Evolutionary conservation across 2,329 filamentous ascomycete genomes (phyloP).

Genomic region (Botrytis aclada): DNA sequence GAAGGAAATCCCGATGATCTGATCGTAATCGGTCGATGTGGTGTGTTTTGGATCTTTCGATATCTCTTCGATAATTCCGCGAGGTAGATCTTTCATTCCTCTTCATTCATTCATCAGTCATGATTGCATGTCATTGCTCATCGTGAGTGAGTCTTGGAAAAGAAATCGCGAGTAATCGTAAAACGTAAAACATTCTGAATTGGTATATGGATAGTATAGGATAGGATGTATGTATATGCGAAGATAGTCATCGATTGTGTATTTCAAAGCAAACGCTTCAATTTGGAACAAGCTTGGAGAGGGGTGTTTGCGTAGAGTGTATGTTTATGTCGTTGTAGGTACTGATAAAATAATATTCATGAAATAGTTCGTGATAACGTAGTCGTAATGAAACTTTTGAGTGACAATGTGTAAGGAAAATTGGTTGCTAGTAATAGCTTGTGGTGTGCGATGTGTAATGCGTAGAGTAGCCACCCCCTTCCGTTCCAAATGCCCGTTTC

Average conservation of each 20-base stretch:
- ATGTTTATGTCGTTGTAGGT: background rate
- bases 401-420: constrained; percentile 11
- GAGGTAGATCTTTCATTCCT: constrained; percentile 3
- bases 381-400: constrained; percentile 13
- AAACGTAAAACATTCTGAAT: constrained; percentile 5
- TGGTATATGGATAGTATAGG: background rate
- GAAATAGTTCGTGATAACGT: constrained; percentile 22
- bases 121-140: constrained; percentile 20
- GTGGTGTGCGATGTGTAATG: constrained; percentile 12
- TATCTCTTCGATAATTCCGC: constrained; percentile 2
- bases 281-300: constrained; percentile 16
- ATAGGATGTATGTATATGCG: constrained; percentile 7
- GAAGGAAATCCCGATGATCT: constrained; percentile 12
- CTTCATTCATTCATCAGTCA: constrained; percentile 16
- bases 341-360: constrained; percentile 16
- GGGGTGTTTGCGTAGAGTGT: constrained; percentile 11
- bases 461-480: constrained; percentile 5
- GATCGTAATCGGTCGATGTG: constrained; percentile 16
- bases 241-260: constrained; percentile 17
- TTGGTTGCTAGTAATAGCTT: constrained; percentile 20
- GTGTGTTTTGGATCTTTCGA: background rate
- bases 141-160: background rate
- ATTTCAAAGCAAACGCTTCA: constrained; percentile 15
- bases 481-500: constrained; percentile 11
- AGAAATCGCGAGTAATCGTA: constrained; percentile 1